Evolutionary conservation across 2,329 filamentous ascomycete genomes (phyloP), one percentile per base, ranked within the genome.

Genomic region (Davidsoniella eucalypti): DNA sequence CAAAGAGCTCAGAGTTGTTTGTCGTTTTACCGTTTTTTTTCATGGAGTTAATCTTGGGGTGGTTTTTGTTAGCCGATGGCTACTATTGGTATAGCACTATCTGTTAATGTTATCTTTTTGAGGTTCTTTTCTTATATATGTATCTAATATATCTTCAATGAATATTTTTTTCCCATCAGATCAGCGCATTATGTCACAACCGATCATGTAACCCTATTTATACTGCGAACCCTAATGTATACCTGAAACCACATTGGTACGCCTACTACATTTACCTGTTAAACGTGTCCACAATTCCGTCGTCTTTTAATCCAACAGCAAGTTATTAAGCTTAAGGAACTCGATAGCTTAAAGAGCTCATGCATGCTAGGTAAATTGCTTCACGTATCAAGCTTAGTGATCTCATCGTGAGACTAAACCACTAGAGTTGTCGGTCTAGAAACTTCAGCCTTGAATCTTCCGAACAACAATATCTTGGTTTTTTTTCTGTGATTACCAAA

Each of bases 221-320:
- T 45, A 45, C 10, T 45, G 14, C 6, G 8, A 29, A 25, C 18
- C 25, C 25, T 29, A 45, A 29, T 45, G 25, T 26, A 18, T 26
- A 21, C n/a, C 16, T 10, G 43, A 45, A 45, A 29, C 43, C 9
- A 12, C 3, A 48, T 37, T 17, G 14, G 18, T 18, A 52, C 41
- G 9, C 40, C 26, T 33, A 12, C 26, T 33, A 5, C 6, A 21
- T 4, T 5, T 23, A 23, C 4, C 40, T 42, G 39, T 49, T 25
- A 26, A 42, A 52, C 50, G 50, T 52, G 50, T 47, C 50, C 50
- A 52, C 45, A 46, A 44, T 43, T 44, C 14, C 7, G 2, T 33
- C 9, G 33, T 12, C 21, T 14, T 42, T 42, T 40, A 17, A 45
- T 29, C 18, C 2, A 25, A 43, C 17, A 21, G 41, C 25, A 8